A percentile compares a stretch with the other conserved stretches of the same genome.
Evolutionary conservation across 805 yeast genomes (phyloP).

Genomic region (Candida piceae): DNA sequence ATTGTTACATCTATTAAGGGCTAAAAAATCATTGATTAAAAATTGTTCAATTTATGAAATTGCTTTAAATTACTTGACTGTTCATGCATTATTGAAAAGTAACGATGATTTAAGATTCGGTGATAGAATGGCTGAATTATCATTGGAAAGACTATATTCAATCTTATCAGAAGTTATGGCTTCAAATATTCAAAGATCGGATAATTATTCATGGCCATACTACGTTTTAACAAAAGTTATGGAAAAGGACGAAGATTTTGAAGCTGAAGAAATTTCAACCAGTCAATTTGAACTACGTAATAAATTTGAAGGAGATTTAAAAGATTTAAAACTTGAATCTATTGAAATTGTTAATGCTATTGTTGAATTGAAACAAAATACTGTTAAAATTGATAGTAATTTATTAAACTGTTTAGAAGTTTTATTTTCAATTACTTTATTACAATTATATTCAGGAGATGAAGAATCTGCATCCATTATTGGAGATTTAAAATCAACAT

Average conservation of each 20-base stretch:
- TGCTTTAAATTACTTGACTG: constrained; percentile 22
- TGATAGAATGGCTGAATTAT: constrained; percentile 35
- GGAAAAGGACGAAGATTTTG: constrained; percentile 8
- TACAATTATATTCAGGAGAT: constrained; percentile 75
- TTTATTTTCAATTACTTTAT: constrained; percentile 66
- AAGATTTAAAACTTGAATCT: constrained; percentile 42
- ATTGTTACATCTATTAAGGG: constrained; percentile 26
- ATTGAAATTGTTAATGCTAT: constrained; percentile 43
- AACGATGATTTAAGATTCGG: constrained; percentile 14
- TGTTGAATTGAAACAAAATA: constrained; percentile 28
- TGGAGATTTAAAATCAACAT: constrained; percentile 65
- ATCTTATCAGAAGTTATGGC: constrained; percentile 41
- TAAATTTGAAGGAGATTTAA: constrained; percentile 56
- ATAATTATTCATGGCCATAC: constrained; percentile 56
- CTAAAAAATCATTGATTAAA: constrained; percentile 14
- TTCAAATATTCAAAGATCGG: constrained; percentile 28
- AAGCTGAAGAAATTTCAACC: constrained; percentile 16
- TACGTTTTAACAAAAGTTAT: constrained; percentile 35
- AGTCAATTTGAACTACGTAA: constrained; percentile 11
- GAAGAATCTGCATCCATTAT: constrained; percentile 71
- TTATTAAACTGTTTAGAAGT: constrained; percentile 57
- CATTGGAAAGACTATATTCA: constrained; percentile 63
- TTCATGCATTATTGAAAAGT: constrained; percentile 18
- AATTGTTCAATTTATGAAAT: constrained; percentile 7
- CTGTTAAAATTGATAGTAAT: constrained; percentile 22